A percentile compares a stretch with the other conserved stretches of the same genome.
phyloP scores from a whole-genome alignment of 805 yeast species.

The Hanseniaspora thailandica region DNA sequence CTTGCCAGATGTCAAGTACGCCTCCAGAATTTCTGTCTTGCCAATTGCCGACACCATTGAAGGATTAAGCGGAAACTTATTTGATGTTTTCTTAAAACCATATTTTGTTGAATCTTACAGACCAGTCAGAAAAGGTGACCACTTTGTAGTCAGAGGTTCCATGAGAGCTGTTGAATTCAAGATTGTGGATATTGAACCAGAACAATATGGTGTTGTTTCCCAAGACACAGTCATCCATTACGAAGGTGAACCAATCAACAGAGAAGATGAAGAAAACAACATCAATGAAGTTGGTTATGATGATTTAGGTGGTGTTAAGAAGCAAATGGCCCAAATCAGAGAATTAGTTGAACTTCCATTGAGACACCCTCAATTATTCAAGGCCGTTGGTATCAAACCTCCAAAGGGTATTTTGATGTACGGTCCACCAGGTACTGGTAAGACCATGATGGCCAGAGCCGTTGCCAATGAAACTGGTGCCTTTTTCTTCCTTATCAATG shows the following conservation, averaged over 20 bases:
- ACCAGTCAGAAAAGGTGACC: slow-evolving; percentile 96
- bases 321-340: slow-evolving; percentile 98
- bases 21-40: slow-evolving; percentile 82
- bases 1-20: slow-evolving; percentile 96
- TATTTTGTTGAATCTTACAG: slow-evolving; percentile 98
- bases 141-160: slow-evolving; percentile 93
- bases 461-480: slow-evolving; percentile 99
- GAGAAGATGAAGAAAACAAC: slow-evolving; percentile 96
- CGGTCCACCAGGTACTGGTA: slow-evolving; percentile 99
- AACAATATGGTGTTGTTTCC: slow-evolving; percentile 93
- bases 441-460: slow-evolving; percentile 98
- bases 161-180: slow-evolving; percentile 99
- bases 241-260: slow-evolving; percentile 96
- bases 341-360: slow-evolving; percentile 96
- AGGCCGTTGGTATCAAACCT: slow-evolving; percentile 96
- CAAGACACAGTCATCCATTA: slow-evolving; percentile 97
- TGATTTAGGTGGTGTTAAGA: slow-evolving; percentile 97
- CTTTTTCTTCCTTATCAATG: slow-evolving; percentile 92
- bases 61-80: slow-evolving; percentile 91
- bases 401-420: slow-evolving; percentile 96
- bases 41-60: slow-evolving; percentile 98
- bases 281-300: slow-evolving; percentile 96
- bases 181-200: slow-evolving; percentile 96
- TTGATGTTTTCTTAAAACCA: slow-evolving; percentile 92
- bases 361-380: slow-evolving; percentile 96